A percentile compares a stretch with the other conserved stretches of the same genome.
phyloP scores from a whole-genome alignment of 2,329 filamentous ascomycete genomes.

The Rhinocladiella similis region DNA sequence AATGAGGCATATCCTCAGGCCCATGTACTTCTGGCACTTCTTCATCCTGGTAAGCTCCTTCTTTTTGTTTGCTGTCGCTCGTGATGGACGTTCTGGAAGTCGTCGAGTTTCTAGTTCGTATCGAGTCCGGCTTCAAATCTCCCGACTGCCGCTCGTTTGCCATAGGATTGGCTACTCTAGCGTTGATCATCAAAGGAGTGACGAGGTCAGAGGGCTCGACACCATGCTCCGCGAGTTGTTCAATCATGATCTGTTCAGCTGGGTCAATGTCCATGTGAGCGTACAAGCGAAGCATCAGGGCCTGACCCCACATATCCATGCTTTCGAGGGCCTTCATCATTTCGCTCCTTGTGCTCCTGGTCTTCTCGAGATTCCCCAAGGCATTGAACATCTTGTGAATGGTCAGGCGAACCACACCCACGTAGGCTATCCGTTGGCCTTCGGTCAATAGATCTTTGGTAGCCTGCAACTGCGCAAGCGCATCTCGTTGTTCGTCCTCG shows the following conservation, averaged over 20 bases:
- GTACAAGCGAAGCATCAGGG: slow-evolving; percentile 95
- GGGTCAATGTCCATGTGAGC: slow-evolving; percentile 93
- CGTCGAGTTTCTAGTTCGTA: slow-evolving; percentile 36
- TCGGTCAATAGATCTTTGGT: slow-evolving; percentile 95
- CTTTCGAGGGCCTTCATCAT: slow-evolving; percentile 70
- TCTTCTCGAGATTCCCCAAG: slow-evolving; percentile 61
- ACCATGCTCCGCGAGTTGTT: slow-evolving; percentile 90
- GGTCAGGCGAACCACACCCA: slow-evolving; percentile 80
- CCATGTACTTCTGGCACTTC: slow-evolving; percentile 77
- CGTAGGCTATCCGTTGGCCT: slow-evolving; percentile 92
- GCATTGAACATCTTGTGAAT: slow-evolving; percentile 76
- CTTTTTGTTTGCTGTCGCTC: slow-evolving; percentile 36
- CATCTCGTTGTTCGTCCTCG: slow-evolving; percentile 82
- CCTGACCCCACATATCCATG: slow-evolving; percentile 94
- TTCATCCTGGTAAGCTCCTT: slow-evolving; percentile 61
- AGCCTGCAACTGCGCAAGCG: slow-evolving; percentile 86
- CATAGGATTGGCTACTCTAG: slow-evolving; percentile 89
- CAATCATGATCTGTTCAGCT: slow-evolving; percentile 94
- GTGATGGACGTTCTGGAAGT: slow-evolving; percentile 33
- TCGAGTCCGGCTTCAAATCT: slow-evolving; percentile 19
- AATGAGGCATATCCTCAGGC: slow-evolving; percentile 77
- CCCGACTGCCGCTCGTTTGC: slow-evolving; percentile 42
- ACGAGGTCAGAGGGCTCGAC: slow-evolving; percentile 83
- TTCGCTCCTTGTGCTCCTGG: slow-evolving; percentile 70
- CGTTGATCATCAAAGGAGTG: slow-evolving; percentile 84